Base-by-base conservation (phyloP, 495 filamentous ascomycete genomes). In the Platismatia glauca region DNA sequence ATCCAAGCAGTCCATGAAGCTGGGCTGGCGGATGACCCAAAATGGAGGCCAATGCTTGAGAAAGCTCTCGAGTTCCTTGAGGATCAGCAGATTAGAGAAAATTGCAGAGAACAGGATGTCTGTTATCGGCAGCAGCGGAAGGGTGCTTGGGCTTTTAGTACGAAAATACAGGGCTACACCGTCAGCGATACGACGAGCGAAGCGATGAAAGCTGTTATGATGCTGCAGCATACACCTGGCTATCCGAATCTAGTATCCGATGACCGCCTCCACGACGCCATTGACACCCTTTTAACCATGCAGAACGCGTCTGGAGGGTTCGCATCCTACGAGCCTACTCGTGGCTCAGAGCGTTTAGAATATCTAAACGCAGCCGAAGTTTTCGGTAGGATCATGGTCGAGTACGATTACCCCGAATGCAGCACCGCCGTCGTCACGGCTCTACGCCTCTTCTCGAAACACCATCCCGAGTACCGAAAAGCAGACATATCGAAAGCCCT, bases 381-480 rank as follows among this genome's bases (percentile, higher is more conserved):
- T 0, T 98, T 98, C 70, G 95, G 92, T 20, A 82, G 86, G 16
- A 97, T 98, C 72, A 97, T 98, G 94, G 86, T 97, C 43, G 90
- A 96, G 64, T 98, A 97, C 72, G 91, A 96, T 69, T 96, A 97
- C 67, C 92, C 93, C 1, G 94, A 98, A 71, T 98, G 95, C 74
- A 97, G 94, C 3, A 97, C 95, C 3, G 92, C 94, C 4, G 89
- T 90, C 7, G 88, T 97, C n/a, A 96, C 91, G 4, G 90, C 88
- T 1, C 79, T 98, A 1, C 87, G 84, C 0, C 78, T 92, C 7
- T 98, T 97, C 78, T 64, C 66, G 63, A 84, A 88, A 65, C 82
- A 86, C 69, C 89, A 90, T 75, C 92, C 93, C 0, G 76, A 86
- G 29, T 93, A 98, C 74, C 81, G 91, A 48, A 70, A 82, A 0